Conservation (phyloP, 176 grass and related monocot species). For the Phoenix dactylifera region DNA sequence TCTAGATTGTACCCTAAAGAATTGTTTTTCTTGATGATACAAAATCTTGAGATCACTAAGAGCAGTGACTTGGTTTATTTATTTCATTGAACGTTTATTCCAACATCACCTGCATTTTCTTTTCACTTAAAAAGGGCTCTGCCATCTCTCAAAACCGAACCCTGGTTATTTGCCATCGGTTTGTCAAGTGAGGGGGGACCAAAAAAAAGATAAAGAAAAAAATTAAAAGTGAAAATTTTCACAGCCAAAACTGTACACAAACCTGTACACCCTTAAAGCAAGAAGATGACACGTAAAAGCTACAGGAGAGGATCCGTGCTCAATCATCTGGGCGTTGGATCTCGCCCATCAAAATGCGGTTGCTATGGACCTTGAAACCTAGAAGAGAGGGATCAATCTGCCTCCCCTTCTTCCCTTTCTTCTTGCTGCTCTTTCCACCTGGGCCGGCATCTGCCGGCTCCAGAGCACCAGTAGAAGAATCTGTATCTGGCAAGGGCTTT, state of each 20-base stretch:
- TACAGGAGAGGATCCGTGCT: neutral
- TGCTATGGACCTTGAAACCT: conserved; percentile 98
- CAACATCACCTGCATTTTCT: too few relatives aligned
- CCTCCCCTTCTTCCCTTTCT: conserved; percentile 89
- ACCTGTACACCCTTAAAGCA: conserved; percentile 21
- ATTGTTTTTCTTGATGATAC: too few relatives aligned
- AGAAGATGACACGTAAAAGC: conserved; percentile 38
- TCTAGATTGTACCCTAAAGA: too few relatives aligned
- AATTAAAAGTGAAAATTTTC: too few relatives aligned
- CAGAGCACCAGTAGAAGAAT: conserved; percentile 14
- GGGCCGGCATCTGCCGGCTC: conserved; percentile 34
- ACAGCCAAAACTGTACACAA: conserved; percentile 25
- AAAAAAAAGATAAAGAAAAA: too few relatives aligned
- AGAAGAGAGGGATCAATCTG: conserved; percentile 96
- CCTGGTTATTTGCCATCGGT: too few relatives aligned
- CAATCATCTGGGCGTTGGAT: conserved; percentile 81
- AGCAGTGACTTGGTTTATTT: too few relatives aligned
- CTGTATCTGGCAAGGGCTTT: conserved; percentile 45
- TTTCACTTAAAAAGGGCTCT: too few relatives aligned
- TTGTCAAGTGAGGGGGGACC: too few relatives aligned
- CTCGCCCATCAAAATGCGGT: conserved; percentile 98
- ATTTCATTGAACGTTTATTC: too few relatives aligned
- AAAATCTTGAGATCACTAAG: too few relatives aligned
- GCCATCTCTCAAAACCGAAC: too few relatives aligned
- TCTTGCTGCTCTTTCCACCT: conserved; percentile 63